Percentiles rank a stretch among this genome's conserved stretches.
Evolutionary conservation across 176 grass and related monocot genomes (phyloP).

Genomic region (Oryza meyeriana): DNA sequence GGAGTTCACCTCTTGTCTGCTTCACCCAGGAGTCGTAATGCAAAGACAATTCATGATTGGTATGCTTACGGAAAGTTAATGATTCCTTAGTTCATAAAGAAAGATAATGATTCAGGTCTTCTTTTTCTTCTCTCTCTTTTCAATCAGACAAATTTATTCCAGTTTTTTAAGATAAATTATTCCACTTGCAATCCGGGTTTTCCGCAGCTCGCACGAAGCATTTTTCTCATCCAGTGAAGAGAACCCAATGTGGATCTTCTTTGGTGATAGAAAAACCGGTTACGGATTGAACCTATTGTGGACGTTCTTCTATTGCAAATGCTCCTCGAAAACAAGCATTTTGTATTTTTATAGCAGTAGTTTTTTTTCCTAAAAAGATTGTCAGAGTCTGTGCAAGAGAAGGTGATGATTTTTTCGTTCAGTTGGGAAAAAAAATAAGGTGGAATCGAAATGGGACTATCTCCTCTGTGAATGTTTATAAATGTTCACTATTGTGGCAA

Average conservation of each 20-base stretch:
- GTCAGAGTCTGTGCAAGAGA: neutral
- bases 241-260: neutral
- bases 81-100: neutral
- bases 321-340: neutral
- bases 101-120: constrained; percentile 9
- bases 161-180: constrained; percentile 19
- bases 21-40: neutral
- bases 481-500: neutral
- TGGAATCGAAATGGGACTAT: neutral
- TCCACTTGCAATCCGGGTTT: constrained; percentile 37
- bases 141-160: constrained; percentile 19
- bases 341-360: neutral
- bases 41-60: neutral
- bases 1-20: constrained; percentile 24
- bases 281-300: neutral
- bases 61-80: neutral
- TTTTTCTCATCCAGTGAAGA: constrained; percentile 16
- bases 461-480: too few relatives aligned
- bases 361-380: neutral
- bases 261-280: neutral
- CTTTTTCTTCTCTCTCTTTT: neutral
- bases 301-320: neutral
- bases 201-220: constrained; percentile 1
- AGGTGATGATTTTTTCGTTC: neutral
- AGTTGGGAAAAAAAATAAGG: neutral